Base-by-base conservation (phyloP, 2,329 filamentous ascomycete species). In the Penicillium decumbens region DNA sequence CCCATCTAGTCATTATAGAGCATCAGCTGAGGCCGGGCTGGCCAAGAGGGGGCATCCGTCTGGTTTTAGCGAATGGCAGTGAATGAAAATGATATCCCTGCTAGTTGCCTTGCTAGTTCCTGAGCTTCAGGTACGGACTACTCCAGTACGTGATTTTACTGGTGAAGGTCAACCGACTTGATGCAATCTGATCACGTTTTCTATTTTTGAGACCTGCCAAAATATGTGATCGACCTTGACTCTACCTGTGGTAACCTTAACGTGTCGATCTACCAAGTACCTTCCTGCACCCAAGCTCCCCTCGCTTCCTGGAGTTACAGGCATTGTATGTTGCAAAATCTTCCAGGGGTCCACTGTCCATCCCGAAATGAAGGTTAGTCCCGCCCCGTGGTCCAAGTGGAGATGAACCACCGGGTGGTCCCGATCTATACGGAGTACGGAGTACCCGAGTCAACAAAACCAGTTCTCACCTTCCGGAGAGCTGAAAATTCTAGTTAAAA, bases 11-110 rank as follows among this genome's bases (percentile, higher is more conserved):
- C 49, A 45, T 53, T 53, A 49, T 43, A 27, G 48, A 23, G 32
- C 45, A 53, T 59, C 58, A 58, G 57, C 56, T 60, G 58, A 58
- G 55, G 27, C 27, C 8, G 8, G 48, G 48, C 27, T 40, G 46
- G 27, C 49, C 44, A 30, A 53, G 43, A 45, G 35, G 35, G 47
- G 47, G 35, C 51, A 53, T 43, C 50, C 39, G 41, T 48, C 30
- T 47, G 32, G 49, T 54, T 58, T 53, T 50, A 51, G 45, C 43
- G 44, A 27, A 27, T 28, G 8, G 3, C 20, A 23, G 20, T 23
- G 20, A 23, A 23, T 23, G 4, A 23, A 23, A 4, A 23, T 23
- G 8, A 27, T n/a, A 54, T 50, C 53, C 46, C 45, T 56, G 50
- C 48, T 55, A 55, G 58, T 58, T 54, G 56, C 50, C 50, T 53